These are phyloP conservation scores for Saturnispora diversa DNA, from an alignment of 805 yeast species.

Conservation along the genomic window DNA sequence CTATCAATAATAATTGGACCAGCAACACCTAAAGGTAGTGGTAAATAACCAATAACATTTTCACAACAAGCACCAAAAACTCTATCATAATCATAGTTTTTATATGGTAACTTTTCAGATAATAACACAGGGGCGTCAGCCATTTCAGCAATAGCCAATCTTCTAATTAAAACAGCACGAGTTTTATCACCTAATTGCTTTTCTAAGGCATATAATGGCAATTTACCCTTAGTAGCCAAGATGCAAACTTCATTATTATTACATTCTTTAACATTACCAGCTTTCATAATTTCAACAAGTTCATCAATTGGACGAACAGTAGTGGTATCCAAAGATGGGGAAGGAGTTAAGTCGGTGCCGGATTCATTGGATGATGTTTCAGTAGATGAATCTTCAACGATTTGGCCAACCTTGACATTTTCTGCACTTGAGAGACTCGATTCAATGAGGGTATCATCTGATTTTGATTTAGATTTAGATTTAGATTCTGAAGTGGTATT, in stretches of 20 bases:
- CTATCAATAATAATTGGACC: slow-evolving; percentile 95
- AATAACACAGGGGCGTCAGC: slow-evolving; percentile 78
- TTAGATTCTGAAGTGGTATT: slow-evolving; percentile 3
- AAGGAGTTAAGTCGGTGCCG: slow-evolving; percentile 17
- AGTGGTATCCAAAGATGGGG: slow-evolving; percentile 18
- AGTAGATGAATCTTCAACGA: slow-evolving; percentile 22
- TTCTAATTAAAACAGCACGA: slow-evolving; percentile 89
- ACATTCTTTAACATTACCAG: slow-evolving; percentile 61
- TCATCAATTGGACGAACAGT: slow-evolving; percentile 50
- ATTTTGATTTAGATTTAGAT: neutral
- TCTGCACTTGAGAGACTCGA: slow-evolving; percentile 13
- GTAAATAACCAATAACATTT: slow-evolving; percentile 94
- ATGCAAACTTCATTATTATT: slow-evolving; percentile 65
- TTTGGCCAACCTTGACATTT: slow-evolving; percentile 31
- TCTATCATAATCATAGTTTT: slow-evolving; percentile 83
- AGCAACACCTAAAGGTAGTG: slow-evolving; percentile 94
- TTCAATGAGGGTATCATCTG: neutral
- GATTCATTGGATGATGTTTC: slow-evolving; percentile 8
- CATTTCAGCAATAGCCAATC: slow-evolving; percentile 79
- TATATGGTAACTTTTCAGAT: slow-evolving; percentile 66
- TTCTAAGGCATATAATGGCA: slow-evolving; percentile 91
- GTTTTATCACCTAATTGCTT: slow-evolving; percentile 82
- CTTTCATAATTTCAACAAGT: slow-evolving; percentile 51
- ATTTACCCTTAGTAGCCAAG: slow-evolving; percentile 63
- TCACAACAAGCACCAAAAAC: slow-evolving; percentile 99